Evolutionary conservation across 352 stramenopile species (phyloP).

Genomic region (Pythium plurisporium): DNA sequence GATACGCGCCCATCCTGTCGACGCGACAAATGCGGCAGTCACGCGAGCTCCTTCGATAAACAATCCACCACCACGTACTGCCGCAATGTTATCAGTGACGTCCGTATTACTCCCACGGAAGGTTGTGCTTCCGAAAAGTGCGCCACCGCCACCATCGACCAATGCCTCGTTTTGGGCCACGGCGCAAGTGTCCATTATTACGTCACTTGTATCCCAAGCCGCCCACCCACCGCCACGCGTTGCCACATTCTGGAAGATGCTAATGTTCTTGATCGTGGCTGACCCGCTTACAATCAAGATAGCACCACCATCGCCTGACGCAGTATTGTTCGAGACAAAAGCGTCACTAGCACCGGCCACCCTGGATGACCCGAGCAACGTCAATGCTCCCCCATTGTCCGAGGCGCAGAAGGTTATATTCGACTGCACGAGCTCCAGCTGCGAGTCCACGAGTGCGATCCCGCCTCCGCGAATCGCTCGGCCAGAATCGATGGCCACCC

Average conservation of each 20-base stretch:
- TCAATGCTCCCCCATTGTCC: background rate
- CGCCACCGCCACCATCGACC: conserved; percentile 3
- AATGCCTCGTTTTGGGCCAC: conserved; percentile 6
- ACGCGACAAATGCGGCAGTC: background rate
- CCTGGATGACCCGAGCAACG: background rate
- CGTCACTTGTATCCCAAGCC: background rate
- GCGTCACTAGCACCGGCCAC: background rate
- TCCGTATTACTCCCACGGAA: background rate
- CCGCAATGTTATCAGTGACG: conserved; percentile 6
- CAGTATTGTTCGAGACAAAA: background rate
- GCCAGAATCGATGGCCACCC: background rate
- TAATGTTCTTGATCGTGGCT: background rate
- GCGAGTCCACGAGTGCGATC: background rate
- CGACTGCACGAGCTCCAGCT: conserved; percentile 3
- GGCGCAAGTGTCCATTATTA: background rate
- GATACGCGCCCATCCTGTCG: background rate
- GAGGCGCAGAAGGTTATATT: conserved; percentile 16
- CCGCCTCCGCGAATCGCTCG: conserved; percentile 2
- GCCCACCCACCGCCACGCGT: background rate
- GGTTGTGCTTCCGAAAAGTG: background rate
- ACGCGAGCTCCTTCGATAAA: conserved; percentile 18
- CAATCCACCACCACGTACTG: conserved; percentile 25
- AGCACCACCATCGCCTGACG: conserved; percentile 25
- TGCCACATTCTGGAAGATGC: background rate
- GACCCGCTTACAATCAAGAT: background rate